Conservation (phyloP, 2,329 filamentous ascomycete genomes). For the Pseudogymnoascus sp. region DNA sequence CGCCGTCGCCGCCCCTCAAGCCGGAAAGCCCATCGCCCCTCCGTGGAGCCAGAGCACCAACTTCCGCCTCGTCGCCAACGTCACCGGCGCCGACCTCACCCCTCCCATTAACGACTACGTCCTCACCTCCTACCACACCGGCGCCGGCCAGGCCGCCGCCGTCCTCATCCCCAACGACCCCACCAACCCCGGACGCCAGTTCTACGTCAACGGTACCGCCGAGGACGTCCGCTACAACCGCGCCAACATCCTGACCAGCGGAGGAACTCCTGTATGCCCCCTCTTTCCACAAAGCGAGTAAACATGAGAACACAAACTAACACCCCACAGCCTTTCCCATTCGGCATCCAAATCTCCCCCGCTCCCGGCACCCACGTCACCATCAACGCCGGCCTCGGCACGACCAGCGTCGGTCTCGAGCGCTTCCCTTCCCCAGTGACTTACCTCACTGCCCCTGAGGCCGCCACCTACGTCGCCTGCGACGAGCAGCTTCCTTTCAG, state of each 20-base stretch:
- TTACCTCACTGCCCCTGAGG: constrained; percentile 21
- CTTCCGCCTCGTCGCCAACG: constrained; percentile 40
- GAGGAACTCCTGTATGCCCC: constrained; percentile 30
- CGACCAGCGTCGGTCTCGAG: constrained; percentile 30
- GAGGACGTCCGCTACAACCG: constrained; percentile 27
- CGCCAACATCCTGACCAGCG: constrained; percentile 36
- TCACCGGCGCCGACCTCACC: constrained; percentile 36
- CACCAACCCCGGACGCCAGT: constrained; percentile 28
- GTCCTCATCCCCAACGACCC: constrained; percentile 27
- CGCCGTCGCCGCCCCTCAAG: constrained; percentile 12
- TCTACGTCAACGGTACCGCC: constrained; percentile 45
- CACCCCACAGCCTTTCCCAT: constrained; percentile 27
- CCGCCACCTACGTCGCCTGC: constrained; percentile 38
- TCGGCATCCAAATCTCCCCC: constrained; percentile 30
- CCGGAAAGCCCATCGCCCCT: constrained; percentile 15
- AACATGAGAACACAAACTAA: neutral
- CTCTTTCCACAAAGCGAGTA: neutral
- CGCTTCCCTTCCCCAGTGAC: constrained; percentile 32
- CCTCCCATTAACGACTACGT: constrained; percentile 36
- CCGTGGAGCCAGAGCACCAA: constrained; percentile 12
- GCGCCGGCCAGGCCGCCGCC: constrained; percentile 36
- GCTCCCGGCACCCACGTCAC: constrained; percentile 25
- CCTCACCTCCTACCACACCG: constrained; percentile 37
- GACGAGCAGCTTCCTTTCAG: constrained; percentile 37
- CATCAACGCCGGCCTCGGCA: constrained; percentile 34